Evolutionary conservation across 1,284 basidiomycete genomes (phyloP), one percentile per base, ranked within the genome.

Genomic region (Ustilago esculenta): DNA sequence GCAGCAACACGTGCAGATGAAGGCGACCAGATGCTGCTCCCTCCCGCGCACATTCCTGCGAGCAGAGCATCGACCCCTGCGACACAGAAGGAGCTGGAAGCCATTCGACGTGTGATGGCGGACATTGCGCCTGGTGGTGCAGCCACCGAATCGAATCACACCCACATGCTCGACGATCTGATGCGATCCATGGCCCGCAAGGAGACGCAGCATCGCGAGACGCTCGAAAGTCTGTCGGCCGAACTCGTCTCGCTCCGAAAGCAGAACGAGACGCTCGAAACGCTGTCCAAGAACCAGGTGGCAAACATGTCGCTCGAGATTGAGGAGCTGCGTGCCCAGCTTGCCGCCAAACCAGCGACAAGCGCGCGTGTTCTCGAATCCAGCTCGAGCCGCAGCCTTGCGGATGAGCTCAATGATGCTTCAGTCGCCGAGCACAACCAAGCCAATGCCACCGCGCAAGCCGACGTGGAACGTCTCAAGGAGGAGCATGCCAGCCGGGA

Each of bases 151-250:
- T 15, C 52, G 18, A 45, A 48, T 21, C 60, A 56, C 21, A 40
- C 50, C 1, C 50, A 51, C 39, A 47, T 55, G 41, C 51, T 78
- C 15, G 68, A 78, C 37, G 60, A 77, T 14, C 56, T 78, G 39
- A 75, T 78, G 75, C 63, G 72, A 21, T 91, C 93, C 1, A 95
- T 96, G 93, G 92, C 92, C 2, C 90, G 92, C 84, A 95, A 95
- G 81, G 92, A 96, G 82, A 90, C 90, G 2, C 85, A 87, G 43
- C 92, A 95, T 81, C 87, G 87, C 20, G 91, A 94, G 76, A 78
- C 85, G 23, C 88, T 93, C 14, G 88, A 91, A 41, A 83, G 84
- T n/a, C 85, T 95, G 57, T 87, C 87, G 29, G 81, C 83, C 12
- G 87, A 94, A 76, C 84, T 94, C 9, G 78, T 69, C n/a, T 86